Base-by-base conservation (phyloP, 2,329 filamentous ascomycete genomes). In the Microcyclosporella mali region DNA sequence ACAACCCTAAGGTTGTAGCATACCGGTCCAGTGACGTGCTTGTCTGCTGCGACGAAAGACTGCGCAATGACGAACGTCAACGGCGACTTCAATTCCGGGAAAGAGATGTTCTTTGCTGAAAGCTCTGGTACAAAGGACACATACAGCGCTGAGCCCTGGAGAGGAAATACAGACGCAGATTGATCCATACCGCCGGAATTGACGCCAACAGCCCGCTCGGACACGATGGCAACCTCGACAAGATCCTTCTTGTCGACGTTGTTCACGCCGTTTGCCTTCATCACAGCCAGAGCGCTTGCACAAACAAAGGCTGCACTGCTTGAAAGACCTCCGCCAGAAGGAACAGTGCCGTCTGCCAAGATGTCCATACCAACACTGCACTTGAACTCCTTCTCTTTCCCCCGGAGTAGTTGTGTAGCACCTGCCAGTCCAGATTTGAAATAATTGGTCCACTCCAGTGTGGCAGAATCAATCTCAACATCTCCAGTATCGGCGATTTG, bases 171-270 rank as follows among this genome's bases (percentile, higher is more conserved):
- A 0, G 90, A 97, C 27, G 92, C 92, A 11, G 88, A 83, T 70
- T 98, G 92, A 61, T 98, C 92, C 92, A 98, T 97, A 43, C 89
- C 92, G 65, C 92, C 92, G 4, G 88, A 94, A 69, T 97, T 97
- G 56, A 98, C 92, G 39, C 92, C 92, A 3, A 97, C 92, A 12
- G 85, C 83, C 43, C 92, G 81, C 70, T 98, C 92, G 34, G 88
- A 94, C 29, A 95, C 87, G 54, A 98, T 90, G 16, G 92, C 89
- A 39, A 97, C 75, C 68, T 97, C 89, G 1, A 90, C 86, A 33
- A 98, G 71, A 64, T 92, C 85, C 53, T 84, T 92, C 75, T 97
- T 97, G 66, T 94, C 84, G 18, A 98, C 81, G 14, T 77, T 67
- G 17, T 75, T 69, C 61, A 87, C 80, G 27, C 86, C 85, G 64